Evolutionary conservation across 2,329 filamentous ascomycete genomes (phyloP).

Genomic region (Fusarium newnesense): DNA sequence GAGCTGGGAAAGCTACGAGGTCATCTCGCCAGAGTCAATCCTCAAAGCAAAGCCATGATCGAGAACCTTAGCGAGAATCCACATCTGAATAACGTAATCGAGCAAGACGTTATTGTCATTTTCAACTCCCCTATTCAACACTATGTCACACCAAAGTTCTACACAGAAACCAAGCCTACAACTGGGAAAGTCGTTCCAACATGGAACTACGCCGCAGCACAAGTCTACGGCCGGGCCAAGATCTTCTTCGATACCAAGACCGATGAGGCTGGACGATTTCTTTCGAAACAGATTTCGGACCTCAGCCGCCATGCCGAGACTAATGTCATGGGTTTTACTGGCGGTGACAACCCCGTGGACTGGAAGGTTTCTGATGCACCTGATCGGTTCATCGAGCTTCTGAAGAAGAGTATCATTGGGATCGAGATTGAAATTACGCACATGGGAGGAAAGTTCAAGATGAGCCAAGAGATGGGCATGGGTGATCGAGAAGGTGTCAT

Average conservation of each 20-base stretch:
- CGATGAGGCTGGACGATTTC: constrained; percentile 54
- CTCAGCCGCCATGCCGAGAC: constrained; percentile 63
- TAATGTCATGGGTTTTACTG: constrained; percentile 65
- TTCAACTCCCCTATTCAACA: constrained; percentile 69
- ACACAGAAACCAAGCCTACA: constrained; percentile 70
- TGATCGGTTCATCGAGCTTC: constrained; percentile 62
- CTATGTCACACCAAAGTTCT: constrained; percentile 77
- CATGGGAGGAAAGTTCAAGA: constrained; percentile 72
- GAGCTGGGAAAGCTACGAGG: constrained; percentile 63
- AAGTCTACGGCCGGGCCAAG: constrained; percentile 68
- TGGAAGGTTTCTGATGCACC: constrained; percentile 71
- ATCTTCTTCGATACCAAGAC: constrained; percentile 63
- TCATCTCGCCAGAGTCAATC: constrained; percentile 71
- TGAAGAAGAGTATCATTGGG: constrained; percentile 69
- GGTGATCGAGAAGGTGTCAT: constrained; percentile 68
- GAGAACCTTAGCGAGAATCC: constrained; percentile 49
- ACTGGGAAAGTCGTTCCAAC: constrained; percentile 76
- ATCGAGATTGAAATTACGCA: constrained; percentile 67
- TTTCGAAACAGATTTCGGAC: constrained; percentile 63
- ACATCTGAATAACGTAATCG: constrained; percentile 44
- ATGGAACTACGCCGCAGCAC: constrained; percentile 75
- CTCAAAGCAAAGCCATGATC: constrained; percentile 70
- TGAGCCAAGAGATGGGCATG: constrained; percentile 68
- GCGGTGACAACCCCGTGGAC: constrained; percentile 45
- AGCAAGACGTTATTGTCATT: constrained; percentile 69